Conservation (phyloP, 768 basidiomycete genomes). For the Wakefieldia striispora region DNA sequence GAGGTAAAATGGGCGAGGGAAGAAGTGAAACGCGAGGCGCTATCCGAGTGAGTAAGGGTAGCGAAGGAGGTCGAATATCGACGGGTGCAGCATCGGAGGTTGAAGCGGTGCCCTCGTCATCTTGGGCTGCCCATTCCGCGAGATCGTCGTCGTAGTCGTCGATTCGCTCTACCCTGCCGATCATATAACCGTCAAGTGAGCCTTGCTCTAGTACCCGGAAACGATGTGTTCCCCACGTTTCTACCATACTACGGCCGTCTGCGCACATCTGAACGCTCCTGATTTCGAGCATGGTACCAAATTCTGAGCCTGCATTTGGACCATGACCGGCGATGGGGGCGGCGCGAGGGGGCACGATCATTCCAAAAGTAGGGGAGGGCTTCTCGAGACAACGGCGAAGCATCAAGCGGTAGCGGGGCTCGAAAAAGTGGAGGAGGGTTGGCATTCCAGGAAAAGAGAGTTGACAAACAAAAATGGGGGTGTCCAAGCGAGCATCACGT, state of each 20-base stretch:
- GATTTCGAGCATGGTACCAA: constrained; percentile 94
- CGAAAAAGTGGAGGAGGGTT: constrained; percentile 88
- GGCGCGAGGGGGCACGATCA: constrained; percentile 73
- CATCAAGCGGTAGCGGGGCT: constrained; percentile 95
- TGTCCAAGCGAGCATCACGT: constrained; percentile 74
- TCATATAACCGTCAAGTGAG: constrained; percentile 84
- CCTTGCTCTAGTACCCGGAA: constrained; percentile 88
- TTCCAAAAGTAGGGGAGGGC: constrained; percentile 79
- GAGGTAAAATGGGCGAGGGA: neutral
- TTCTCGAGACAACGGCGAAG: constrained; percentile 90
- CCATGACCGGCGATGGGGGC: constrained; percentile 25
- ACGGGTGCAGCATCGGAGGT: constrained; percentile 7
- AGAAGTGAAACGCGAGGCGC: constrained; percentile 9
- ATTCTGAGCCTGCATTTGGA: constrained; percentile 41
- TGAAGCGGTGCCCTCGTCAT: constrained; percentile 8
- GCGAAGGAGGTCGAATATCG: constrained; percentile 8
- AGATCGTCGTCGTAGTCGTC: constrained; percentile 37
- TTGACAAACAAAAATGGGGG: constrained; percentile 88
- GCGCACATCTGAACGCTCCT: constrained; percentile 79
- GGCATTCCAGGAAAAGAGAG: constrained; percentile 91
- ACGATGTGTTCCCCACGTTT: constrained; percentile 67
- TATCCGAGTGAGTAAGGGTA: constrained; percentile 15
- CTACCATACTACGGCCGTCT: constrained; percentile 87
- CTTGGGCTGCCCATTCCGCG: constrained; percentile 24
- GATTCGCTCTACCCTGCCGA: constrained; percentile 72